Evolutionary conservation across 106 monocot genomes (phyloP), one percentile per base, ranked within the genome.

Genomic region (Phalaenopsis aphrodite): DNA sequence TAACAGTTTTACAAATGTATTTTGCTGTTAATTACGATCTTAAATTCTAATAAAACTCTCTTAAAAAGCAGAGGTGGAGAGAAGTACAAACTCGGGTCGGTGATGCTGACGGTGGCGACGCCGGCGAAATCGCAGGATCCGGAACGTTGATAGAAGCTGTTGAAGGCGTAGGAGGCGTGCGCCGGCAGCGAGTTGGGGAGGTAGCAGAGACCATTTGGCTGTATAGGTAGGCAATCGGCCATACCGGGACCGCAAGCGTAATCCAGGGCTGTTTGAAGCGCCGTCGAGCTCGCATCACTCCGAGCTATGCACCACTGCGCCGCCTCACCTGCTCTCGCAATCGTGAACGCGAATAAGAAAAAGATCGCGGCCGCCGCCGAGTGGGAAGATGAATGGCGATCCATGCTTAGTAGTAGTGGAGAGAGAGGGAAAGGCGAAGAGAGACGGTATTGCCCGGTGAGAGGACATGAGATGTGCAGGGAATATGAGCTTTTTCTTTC

Each of bases 131-230:
- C 93, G 74, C 96, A 96, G n/a, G 88, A 77, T 7, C 90, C 90
- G 17, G 88, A 87, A 11, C 87, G 42, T 88, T 90, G 91, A 84
- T 81, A 96, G 88, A 77, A 91, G 80, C 84, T 83, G 85, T 96
- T 96, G 88, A 91, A 96, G 74, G 93, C 93, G 81, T 90, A 93
- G 39, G 93, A 93, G 17, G 96, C 91, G 80, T 96, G 96, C 5
- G 87, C 93, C 72, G 78, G 86, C 65, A 93, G n/a, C 7, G 89
- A 88, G 88, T 91, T 91, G 74, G 96, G 96, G 41, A 91, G 84
- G 84, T 84, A 96, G 81, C 96, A 96, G 48, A 89, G 84, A 47
- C 93, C 93, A 17, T 72, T 79, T 21, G 85, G 30, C 85, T 88
- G 88, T 41, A 96, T 90, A 48, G 91, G 88, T 38, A 55, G 42